Conservation (phyloP, 192 early-diverging fungal species). For the Haplosporangium gracile region DNA sequence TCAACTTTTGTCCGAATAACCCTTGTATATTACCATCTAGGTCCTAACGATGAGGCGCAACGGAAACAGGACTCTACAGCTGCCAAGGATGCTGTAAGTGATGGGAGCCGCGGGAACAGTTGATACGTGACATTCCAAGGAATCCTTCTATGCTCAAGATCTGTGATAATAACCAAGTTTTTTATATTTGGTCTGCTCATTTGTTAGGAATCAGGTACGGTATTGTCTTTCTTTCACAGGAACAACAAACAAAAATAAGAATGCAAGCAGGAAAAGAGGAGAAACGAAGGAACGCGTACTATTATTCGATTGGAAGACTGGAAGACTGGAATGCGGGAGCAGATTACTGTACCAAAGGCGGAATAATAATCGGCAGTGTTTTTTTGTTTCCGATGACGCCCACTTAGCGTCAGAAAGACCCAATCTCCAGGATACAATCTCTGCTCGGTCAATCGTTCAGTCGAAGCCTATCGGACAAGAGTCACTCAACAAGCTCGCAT, state of each 20-base stretch:
- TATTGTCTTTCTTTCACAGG: background rate
- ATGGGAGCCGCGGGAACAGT: background rate
- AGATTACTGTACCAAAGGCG: background rate
- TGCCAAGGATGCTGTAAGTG: background rate
- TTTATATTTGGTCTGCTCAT: background rate
- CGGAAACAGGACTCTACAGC: background rate
- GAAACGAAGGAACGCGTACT: background rate
- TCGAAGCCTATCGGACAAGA: conserved; percentile 12
- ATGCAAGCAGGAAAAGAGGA: background rate
- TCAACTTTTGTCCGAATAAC: conserved; percentile 3
- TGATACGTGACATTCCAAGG: background rate
- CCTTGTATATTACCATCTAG: background rate
- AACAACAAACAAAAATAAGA: background rate
- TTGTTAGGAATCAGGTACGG: conserved; percentile 25
- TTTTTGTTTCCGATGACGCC: background rate
- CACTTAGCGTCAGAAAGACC: conserved; percentile 28
- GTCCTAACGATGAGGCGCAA: background rate
- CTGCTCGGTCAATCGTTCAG: conserved; percentile 13
- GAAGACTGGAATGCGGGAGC: background rate
- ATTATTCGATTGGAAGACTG: background rate
- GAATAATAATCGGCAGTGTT: background rate
- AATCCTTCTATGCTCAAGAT: background rate
- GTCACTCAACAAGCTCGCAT: conserved; percentile 32
- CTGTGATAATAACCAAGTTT: background rate
- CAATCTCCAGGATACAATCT: conserved; percentile 34